Conservation (phyloP, 805 yeast genomes). For the Ogataea zsoltii region DNA sequence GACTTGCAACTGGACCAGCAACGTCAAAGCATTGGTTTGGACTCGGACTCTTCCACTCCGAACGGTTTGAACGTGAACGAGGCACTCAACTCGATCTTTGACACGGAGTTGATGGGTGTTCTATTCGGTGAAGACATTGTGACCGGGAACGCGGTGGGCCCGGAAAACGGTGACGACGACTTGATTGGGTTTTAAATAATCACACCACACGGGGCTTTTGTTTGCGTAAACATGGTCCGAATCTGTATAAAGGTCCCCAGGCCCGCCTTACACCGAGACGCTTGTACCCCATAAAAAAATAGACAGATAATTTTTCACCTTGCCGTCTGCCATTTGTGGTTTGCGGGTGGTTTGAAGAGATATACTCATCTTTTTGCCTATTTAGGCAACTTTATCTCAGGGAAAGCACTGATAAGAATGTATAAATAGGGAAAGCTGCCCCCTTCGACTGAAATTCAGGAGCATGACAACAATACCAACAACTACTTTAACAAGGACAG, state of each 20-base stretch:
- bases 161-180: conserved; percentile 7
- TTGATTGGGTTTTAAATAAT: conserved; percentile 4
- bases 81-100: conserved; percentile 29
- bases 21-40: conserved; percentile 5
- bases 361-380: conserved; percentile 21
- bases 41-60: conserved; percentile 10
- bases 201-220: background rate
- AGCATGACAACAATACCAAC: background rate
- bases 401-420: conserved; percentile 5
- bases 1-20: conserved; percentile 7
- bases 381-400: conserved; percentile 15
- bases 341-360: background rate
- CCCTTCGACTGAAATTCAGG: background rate
- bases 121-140: conserved; percentile 32
- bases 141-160: background rate
- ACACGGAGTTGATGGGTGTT: conserved; percentile 35
- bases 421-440: conserved; percentile 5
- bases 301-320: background rate
- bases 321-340: background rate
- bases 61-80: conserved; percentile 25
- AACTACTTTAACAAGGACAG: no score
- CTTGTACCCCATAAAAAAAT: conserved; percentile 3
- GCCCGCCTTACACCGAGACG: conserved; percentile 2
- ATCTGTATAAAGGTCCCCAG: conserved; percentile 5
- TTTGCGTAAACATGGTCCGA: conserved; percentile 1